Evolutionary conservation across 2,329 filamentous ascomycete species (phyloP).

Genomic region (Epichloe gansuensis): DNA sequence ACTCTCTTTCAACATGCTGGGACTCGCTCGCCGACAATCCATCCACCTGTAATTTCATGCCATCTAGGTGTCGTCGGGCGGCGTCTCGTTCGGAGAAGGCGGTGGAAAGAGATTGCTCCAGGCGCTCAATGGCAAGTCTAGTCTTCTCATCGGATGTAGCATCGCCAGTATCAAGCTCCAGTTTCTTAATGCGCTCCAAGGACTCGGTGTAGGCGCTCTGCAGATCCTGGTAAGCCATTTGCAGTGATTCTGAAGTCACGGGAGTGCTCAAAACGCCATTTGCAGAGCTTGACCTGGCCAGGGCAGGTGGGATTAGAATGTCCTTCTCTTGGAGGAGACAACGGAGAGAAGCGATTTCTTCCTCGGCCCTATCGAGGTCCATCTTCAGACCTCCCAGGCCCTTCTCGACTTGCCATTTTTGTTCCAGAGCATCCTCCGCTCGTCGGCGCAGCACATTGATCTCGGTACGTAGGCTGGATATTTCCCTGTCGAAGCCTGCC

Average conservation of each 20-base stretch:
- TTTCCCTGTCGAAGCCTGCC: conserved; percentile 73
- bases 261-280: conserved; percentile 21
- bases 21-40: conserved; percentile 44
- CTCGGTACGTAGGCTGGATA: conserved; percentile 67
- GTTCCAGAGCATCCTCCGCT: conserved; percentile 85
- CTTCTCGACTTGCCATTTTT: conserved; percentile 94
- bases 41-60: conserved; percentile 50
- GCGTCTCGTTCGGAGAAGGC: conserved; percentile 62
- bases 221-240: conserved; percentile 62
- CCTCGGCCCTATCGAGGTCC: conserved; percentile 89
- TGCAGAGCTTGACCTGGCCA: conserved; percentile 31
- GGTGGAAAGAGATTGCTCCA: conserved; percentile 56
- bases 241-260: conserved; percentile 58
- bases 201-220: conserved; percentile 59
- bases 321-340: conserved; percentile 72
- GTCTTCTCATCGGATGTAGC: conserved; percentile 42
- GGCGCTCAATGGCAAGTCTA: conserved; percentile 46
- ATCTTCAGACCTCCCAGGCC: conserved; percentile 81
- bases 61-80: conserved; percentile 52
- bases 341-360: conserved; percentile 78
- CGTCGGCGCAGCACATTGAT: conserved; percentile 73
- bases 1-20: conserved; percentile 45
- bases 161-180: conserved; percentile 39
- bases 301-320: conserved; percentile 55
- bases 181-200: conserved; percentile 50